phyloP scores from a whole-genome alignment of 495 filamentous ascomycete genomes.

The Penicillium angulare region DNA sequence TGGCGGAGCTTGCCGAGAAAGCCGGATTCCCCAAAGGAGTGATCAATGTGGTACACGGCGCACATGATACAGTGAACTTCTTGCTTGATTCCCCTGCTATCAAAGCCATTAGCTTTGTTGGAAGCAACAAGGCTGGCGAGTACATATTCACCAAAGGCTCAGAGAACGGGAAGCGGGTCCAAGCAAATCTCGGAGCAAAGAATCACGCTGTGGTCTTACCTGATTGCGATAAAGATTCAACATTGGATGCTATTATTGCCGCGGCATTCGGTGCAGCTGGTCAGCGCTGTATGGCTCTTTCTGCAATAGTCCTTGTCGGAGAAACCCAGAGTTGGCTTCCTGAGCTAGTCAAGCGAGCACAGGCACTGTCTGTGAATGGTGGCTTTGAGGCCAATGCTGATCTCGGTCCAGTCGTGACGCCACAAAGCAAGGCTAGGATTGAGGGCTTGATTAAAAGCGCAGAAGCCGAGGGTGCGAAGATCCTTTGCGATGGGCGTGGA shows the following conservation, averaged over 20 bases:
- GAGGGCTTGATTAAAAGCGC: slow-evolving; percentile 75
- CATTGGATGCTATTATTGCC: slow-evolving; percentile 81
- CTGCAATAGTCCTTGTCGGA: slow-evolving; percentile 80
- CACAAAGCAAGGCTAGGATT: slow-evolving; percentile 75
- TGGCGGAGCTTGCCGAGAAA: slow-evolving; percentile 76
- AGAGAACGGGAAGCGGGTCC: slow-evolving; percentile 77
- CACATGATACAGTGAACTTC: slow-evolving; percentile 84
- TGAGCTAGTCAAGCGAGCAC: slow-evolving; percentile 78
- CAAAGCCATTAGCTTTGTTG: slow-evolving; percentile 90
- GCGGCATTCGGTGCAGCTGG: slow-evolving; percentile 90
- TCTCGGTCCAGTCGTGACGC: slow-evolving; percentile 81
- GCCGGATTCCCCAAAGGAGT: slow-evolving; percentile 90
- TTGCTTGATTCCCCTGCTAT: slow-evolving; percentile 83
- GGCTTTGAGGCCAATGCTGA: slow-evolving; percentile 86
- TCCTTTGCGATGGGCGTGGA: slow-evolving; percentile 84
- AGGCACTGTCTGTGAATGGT: slow-evolving; percentile 75
- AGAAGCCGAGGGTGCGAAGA: slow-evolving; percentile 80
- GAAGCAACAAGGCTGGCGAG: slow-evolving; percentile 85
- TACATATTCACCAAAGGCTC: slow-evolving; percentile 83
- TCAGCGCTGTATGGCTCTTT: slow-evolving; percentile 90
- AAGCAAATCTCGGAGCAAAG: slow-evolving; percentile 91
- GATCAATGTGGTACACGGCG: slow-evolving; percentile 82
- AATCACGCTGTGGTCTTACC: slow-evolving; percentile 88
- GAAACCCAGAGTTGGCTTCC: slow-evolving; percentile 81
- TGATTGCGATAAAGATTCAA: slow-evolving; percentile 90